Evolutionary conservation across 495 filamentous ascomycete genomes (phyloP).

Genomic region (Penicillium riverlandense): DNA sequence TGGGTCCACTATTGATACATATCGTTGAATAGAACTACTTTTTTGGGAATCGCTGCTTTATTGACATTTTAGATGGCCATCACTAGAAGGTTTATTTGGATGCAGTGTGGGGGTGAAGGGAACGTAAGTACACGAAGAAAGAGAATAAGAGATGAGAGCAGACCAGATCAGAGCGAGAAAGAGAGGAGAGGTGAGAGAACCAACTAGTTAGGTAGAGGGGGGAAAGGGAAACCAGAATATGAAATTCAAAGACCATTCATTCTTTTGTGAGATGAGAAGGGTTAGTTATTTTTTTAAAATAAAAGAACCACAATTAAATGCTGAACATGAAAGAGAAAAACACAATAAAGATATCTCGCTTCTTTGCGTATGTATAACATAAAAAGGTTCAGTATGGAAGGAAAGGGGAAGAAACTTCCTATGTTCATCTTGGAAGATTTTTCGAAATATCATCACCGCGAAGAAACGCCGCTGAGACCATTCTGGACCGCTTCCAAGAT

Average conservation of each 20-base stretch:
- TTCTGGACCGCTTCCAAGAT: slow-evolving; percentile 72
- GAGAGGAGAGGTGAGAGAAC: no score
- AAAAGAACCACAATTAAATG: slow-evolving; percentile 1
- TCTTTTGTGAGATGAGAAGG: background rate
- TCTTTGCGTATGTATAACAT: no score
- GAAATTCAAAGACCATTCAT: no score
- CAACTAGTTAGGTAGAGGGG: background rate
- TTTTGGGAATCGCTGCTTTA: no score
- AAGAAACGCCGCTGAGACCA: slow-evolving; percentile 22
- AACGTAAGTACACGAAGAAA: no score
- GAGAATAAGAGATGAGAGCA: no score
- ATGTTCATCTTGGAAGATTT: background rate
- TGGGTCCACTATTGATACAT: background rate
- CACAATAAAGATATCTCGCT: background rate
- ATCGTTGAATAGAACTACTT: no score
- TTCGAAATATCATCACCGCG: slow-evolving; percentile 5
- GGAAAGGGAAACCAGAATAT: background rate
- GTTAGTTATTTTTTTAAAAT: background rate
- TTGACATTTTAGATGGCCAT: no score
- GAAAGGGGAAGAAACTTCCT: background rate
- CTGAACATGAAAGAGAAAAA: slow-evolving; percentile 1
- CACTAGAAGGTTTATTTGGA: no score
- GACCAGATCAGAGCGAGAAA: no score
- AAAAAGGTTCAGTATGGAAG: background rate
- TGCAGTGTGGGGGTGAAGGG: no score